Conservation (phyloP, 805 yeast genomes). For the Jamesozyma lodderae region DNA sequence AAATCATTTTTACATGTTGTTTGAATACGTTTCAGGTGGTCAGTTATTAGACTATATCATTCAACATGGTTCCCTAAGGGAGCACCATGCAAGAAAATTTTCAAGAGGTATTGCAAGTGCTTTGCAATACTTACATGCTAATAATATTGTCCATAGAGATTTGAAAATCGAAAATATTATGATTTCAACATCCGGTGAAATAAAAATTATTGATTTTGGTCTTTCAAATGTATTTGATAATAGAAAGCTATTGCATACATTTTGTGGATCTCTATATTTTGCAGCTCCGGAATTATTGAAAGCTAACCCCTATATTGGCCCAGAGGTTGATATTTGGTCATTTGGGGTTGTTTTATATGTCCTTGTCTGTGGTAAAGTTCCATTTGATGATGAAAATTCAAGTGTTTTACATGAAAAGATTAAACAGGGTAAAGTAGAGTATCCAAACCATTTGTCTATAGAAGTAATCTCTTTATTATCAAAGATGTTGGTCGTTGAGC, state of each 20-base stretch:
- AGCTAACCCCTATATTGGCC: constrained; percentile 89
- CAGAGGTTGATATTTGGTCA: constrained; percentile 97
- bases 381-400: constrained; percentile 92
- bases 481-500: constrained; percentile 88
- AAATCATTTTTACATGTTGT: constrained; percentile 91
- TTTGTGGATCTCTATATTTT: constrained; percentile 94
- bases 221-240: constrained; percentile 77
- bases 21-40: constrained; percentile 95
- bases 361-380: constrained; percentile 94
- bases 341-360: constrained; percentile 95
- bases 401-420: constrained; percentile 88
- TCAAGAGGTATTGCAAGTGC: constrained; percentile 94
- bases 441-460: constrained; percentile 70
- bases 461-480: constrained; percentile 75
- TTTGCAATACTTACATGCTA: constrained; percentile 83
- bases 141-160: constrained; percentile 94
- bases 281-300: constrained; percentile 96
- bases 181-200: constrained; percentile 88
- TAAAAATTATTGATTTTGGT: constrained; percentile 94
- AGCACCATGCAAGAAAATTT: constrained; percentile 86
- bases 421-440: constrained; percentile 84
- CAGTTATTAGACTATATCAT: constrained; percentile 96
- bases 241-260: constrained; percentile 69
- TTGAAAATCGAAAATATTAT: constrained; percentile 92
- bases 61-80: constrained; percentile 89